phyloP scores from a whole-genome alignment of 352 stramenopile genomes.

The Aphanomyces cochlioides region DNA sequence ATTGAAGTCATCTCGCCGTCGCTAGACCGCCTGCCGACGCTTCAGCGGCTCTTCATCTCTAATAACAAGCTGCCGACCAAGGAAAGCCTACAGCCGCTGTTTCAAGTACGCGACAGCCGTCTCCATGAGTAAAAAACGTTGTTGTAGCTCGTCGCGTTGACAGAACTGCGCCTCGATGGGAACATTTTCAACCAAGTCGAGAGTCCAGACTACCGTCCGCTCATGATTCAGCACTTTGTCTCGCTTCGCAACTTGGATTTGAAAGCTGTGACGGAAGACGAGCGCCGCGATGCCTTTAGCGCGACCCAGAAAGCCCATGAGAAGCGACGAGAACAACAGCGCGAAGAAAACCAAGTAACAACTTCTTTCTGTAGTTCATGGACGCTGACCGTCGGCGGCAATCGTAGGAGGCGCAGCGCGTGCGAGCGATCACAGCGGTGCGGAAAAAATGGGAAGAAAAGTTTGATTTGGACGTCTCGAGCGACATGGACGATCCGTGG shows the following conservation, averaged over 20 bases:
- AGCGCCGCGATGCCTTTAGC: conserved; percentile 54
- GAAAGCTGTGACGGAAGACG: conserved; percentile 64
- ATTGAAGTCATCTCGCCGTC: conserved; percentile 50
- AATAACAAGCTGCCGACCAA: conserved; percentile 85
- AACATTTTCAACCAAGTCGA: conserved; percentile 62
- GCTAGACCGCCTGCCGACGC: conserved; percentile 63
- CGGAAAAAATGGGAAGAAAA: conserved; percentile 44
- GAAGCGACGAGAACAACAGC: conserved; percentile 36
- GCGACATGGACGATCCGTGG: conserved; percentile 10
- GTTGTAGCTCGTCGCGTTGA: conserved; percentile 50
- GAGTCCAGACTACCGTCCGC: conserved; percentile 53
- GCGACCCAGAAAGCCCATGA: conserved; percentile 43
- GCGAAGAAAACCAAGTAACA: conserved; percentile 30
- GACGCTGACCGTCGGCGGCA: too few species aligned
- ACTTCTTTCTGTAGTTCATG: too few species aligned
- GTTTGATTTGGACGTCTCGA: conserved; percentile 20
- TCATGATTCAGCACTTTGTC: conserved; percentile 69
- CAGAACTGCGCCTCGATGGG: conserved; percentile 83
- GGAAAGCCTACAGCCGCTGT: conserved; percentile 65
- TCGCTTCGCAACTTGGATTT: conserved; percentile 83
- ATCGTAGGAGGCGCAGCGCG: conserved; percentile 41
- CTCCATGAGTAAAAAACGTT: neutral
- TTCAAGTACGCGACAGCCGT: conserved; percentile 37
- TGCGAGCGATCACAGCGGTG: conserved; percentile 47
- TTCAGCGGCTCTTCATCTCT: conserved; percentile 87